Evolutionary conservation across 2,329 filamentous ascomycete species (phyloP).

Genomic region (Hypoxylon sp.): DNA sequence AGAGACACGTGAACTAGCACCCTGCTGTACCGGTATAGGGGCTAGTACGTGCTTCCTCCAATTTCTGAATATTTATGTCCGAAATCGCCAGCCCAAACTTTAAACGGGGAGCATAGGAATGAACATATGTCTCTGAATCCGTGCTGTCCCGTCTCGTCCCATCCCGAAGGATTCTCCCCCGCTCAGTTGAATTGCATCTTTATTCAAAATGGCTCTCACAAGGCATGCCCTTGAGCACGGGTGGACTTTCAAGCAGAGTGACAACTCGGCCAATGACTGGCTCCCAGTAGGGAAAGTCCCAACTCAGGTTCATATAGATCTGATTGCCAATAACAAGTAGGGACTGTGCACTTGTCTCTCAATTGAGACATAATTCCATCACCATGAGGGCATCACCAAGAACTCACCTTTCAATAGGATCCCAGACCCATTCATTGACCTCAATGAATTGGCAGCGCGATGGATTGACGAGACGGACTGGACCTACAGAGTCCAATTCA

Average conservation of each 20-base stretch:
- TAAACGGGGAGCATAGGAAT: not conserved
- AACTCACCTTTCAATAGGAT: constrained; percentile 55
- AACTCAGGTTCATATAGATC: constrained; percentile 58
- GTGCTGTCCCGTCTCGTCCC: not conserved
- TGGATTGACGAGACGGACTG: constrained; percentile 76
- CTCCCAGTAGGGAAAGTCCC: constrained; percentile 56
- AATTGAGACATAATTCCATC: not conserved
- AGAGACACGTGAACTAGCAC: constrained; percentile 3
- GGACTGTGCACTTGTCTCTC: not conserved
- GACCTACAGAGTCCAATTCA: constrained; percentile 66
- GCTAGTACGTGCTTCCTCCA: constrained; percentile 5
- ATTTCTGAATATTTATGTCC: not conserved
- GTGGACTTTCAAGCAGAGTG: constrained; percentile 47
- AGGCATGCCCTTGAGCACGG: constrained; percentile 39
- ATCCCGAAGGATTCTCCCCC: not conserved
- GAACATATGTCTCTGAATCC: not conserved
- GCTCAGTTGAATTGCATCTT: not conserved
- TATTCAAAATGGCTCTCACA: constrained; percentile 43
- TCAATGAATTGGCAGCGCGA: constrained; percentile 72
- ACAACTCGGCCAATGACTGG: constrained; percentile 49
- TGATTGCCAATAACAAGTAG: constrained; percentile 57
- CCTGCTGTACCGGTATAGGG: constrained; percentile 14
- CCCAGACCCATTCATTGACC: constrained; percentile 71
- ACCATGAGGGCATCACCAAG: not conserved
- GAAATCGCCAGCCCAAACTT: not conserved